Evolutionary conservation across 2,329 filamentous ascomycete genomes (phyloP), one percentile per base, ranked within the genome.

Genomic region (Colletotrichum sp.): DNA sequence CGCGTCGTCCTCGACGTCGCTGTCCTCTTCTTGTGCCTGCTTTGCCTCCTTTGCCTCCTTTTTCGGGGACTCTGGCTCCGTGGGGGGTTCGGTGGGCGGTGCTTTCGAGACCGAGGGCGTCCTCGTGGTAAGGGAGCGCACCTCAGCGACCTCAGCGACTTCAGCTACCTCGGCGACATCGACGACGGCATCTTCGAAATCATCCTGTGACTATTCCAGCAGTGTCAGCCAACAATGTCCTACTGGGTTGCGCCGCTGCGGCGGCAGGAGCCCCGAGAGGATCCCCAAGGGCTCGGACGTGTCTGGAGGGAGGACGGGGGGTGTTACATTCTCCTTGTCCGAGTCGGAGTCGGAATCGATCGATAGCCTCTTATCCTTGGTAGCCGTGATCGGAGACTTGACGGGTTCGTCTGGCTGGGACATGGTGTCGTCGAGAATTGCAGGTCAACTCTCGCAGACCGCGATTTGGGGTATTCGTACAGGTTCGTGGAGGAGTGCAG

Each of bases 181-280:
- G 48, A 74, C 94, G 79, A 91, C 87, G 71, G 95, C 95, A 88
- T 98, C 95, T 86, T 98, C 95, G 81, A 97, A 98, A 18, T 91
- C 91, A 80, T 96, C 93, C 93, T 95, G 75, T 60, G 61, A 78
- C 60, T 75, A 58, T 27, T 30, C 12, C 56, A 30, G 12, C 34
- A 27, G 25, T 39, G 74, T 76, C 60, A 76, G 74, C 70, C 34
- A 65, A 48, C 52, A 13, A 28, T 48, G 9, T 52, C 60, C 3
- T 28, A 27, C 9, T 36, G 28, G 61, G 28, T 28, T 16, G 34
- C 61, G n/a, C 16, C 55, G 27, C 60, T 30, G 48, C 18, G 15
- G 6, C 15, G 27, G 13, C 43, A 68, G 36, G 64, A 55, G 55
- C 18, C 48, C 52, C n/a, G 22, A 43, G 39, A 68, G 36, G 64